Evolutionary conservation across 768 basidiomycete species (phyloP).

Genomic region (Epithele typhae): DNA sequence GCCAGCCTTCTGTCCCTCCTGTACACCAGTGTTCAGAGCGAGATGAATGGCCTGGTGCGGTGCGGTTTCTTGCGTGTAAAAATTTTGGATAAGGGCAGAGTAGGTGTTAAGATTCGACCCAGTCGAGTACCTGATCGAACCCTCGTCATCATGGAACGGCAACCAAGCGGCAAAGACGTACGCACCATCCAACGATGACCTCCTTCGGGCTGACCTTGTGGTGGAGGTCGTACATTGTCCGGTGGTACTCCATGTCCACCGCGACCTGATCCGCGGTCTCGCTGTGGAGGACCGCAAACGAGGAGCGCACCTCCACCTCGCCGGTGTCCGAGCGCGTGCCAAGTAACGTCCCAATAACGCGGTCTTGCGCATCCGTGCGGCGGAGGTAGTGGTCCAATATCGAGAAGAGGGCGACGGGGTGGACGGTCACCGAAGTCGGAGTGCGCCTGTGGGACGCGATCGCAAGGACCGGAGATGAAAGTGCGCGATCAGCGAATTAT

Average conservation of each 20-base stretch:
- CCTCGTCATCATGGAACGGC: neutral
- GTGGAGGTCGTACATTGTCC: slow-evolving; percentile 87
- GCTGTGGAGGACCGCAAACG: slow-evolving; percentile 90
- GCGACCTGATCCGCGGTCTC: slow-evolving; percentile 92
- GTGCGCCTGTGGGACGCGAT: slow-evolving; percentile 56
- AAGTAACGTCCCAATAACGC: slow-evolving; percentile 94
- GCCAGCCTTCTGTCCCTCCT: slow-evolving; percentile 57
- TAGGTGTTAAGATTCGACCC: slow-evolving; percentile 88
- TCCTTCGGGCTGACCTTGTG: slow-evolving; percentile 82
- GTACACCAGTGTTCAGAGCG: slow-evolving; percentile 81
- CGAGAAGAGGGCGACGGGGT: slow-evolving; percentile 89
- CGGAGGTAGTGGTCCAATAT: slow-evolving; percentile 97
- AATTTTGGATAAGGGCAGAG: slow-evolving; percentile 96
- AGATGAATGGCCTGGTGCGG: slow-evolving; percentile 90
- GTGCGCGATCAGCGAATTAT: too few relatives aligned
- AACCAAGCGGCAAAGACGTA: slow-evolving; percentile 10
- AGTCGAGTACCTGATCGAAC: slow-evolving; percentile 78
- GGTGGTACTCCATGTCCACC: slow-evolving; percentile 95
- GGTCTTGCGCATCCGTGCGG: slow-evolving; percentile 71
- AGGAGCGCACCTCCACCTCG: slow-evolving; percentile 69
- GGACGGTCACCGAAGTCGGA: slow-evolving; percentile 73
- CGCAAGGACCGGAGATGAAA: too few relatives aligned
- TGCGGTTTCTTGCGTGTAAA: slow-evolving; percentile 89
- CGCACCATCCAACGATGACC: slow-evolving; percentile 92
- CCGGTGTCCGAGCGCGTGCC: slow-evolving; percentile 62